Evolutionary conservation across 768 basidiomycete genomes (phyloP), one percentile per base, ranked within the genome.

Genomic region (Pisolithus orientalis): DNA sequence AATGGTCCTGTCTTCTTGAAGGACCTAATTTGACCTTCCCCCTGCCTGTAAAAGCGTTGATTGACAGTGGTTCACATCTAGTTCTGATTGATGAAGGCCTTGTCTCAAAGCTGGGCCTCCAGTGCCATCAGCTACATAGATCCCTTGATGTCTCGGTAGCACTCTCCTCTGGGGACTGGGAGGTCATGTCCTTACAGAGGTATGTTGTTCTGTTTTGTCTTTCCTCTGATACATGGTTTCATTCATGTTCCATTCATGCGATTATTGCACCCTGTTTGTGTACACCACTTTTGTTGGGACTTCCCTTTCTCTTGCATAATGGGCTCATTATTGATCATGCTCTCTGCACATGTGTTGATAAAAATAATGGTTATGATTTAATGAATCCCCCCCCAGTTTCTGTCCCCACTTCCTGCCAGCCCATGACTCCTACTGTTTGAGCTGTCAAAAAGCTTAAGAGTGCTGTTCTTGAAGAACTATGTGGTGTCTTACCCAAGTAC

Each of bases 321-420:
- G 17, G 24, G 1, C 14, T 52, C 21, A 31, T 48, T 16, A 53
- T 53, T n/a, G 52, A 53, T 42, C 52, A 53, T 16, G 38, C 39
- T 1, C 1, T 1, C 1, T 39, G 40, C 1, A 53, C 47, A 1
- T 53, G 52, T 53, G 49, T 48, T 10, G 16, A 4, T 28, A 53
- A 53, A 21, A 14, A 51, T 4, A 6, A 0, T n/a, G 29, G 24
- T 51, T 7, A 24, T 37, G 39, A 32, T 7, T 10, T 28, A 25
- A 47, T 25, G 46, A 17, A 43, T 24, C 42, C 42, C 1, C 39
- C 39, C 6, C 6, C 39, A 9, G 6, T n/a, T n/a, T 14, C 39
- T 40, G 10, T n/a, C 6, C 11, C 6, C 7, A n/a, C 6, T 14
- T 5, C 9, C 13, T 5, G 2, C 5, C 13, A 40, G 27, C 2